Evolutionary conservation across 306 rosid genomes (phyloP).

Genomic region (Trifolium dubium): DNA sequence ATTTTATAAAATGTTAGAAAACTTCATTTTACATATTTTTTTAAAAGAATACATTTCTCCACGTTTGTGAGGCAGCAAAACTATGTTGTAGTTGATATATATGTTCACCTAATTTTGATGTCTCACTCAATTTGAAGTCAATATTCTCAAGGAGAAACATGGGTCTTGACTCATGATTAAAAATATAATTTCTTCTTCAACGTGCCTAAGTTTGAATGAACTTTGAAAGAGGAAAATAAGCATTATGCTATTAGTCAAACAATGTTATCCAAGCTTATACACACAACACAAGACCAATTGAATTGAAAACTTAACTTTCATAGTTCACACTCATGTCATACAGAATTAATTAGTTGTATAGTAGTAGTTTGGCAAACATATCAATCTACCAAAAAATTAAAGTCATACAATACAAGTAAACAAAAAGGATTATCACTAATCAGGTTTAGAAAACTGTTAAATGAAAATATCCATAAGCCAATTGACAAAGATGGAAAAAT

Average conservation of each 20-base stretch:
- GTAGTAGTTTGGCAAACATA: background rate
- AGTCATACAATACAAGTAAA: background rate
- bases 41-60: background rate
- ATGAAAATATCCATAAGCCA: background rate
- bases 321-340: background rate
- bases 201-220: conserved; percentile 27
- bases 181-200: background rate
- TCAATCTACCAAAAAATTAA: background rate
- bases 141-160: conserved; percentile 1
- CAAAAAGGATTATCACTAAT: background rate
- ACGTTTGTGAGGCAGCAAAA: background rate
- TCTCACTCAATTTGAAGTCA: background rate
- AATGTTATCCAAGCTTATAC: background rate
- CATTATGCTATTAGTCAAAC: background rate
- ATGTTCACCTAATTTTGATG: conserved; percentile 18
- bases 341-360: background rate
- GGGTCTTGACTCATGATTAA: background rate
- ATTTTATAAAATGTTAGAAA: background rate
- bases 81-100: background rate
- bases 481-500: conserved; percentile 26
- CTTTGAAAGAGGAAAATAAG: conserved; percentile 3
- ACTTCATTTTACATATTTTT: background rate
- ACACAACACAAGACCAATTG: conserved; percentile 20
- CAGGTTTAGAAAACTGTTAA: background rate
- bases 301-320: conserved; percentile 11